A percentile compares a stretch with the other conserved stretches of the same genome.
Conservation (phyloP, 306 rosid genomes). For the Canavalia ensiformis region DNA sequence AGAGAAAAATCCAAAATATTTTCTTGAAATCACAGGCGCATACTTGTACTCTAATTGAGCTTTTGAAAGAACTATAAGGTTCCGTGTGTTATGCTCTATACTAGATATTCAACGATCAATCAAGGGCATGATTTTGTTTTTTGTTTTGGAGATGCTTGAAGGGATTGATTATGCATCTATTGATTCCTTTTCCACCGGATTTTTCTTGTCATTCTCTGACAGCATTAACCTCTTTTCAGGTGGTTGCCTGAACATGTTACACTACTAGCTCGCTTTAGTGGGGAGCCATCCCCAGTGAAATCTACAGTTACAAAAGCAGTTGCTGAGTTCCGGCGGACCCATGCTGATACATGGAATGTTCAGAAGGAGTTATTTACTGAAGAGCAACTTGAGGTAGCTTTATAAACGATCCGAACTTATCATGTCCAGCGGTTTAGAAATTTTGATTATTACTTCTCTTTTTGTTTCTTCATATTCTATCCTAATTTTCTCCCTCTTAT, state of each 20-base stretch:
- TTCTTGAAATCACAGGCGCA: conserved; percentile 21
- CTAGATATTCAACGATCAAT: conserved; percentile 13
- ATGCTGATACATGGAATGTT: conserved; percentile 98
- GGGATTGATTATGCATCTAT: conserved; percentile 27
- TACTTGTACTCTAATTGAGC: neutral
- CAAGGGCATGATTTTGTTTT: neutral
- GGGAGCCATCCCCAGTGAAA: conserved; percentile 94
- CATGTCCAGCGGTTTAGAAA: conserved; percentile 8
- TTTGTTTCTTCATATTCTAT: neutral
- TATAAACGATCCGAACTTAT: conserved; percentile 28
- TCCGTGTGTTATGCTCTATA: conserved; percentile 13
- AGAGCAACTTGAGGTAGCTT: conserved; percentile 94
- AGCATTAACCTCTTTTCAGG: conserved; percentile 56
- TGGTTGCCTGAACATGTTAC: conserved; percentile 98
- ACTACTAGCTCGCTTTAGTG: conserved; percentile 86
- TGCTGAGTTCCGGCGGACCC: conserved; percentile 98
- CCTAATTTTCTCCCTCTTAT: conserved; percentile 21
- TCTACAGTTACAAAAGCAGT: conserved; percentile 96
- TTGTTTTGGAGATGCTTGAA: conserved; percentile 32
- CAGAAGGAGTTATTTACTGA: conserved; percentile 90
- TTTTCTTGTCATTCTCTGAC: conserved; percentile 31
- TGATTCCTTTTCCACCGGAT: neutral
- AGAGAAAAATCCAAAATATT: conserved; percentile 12
- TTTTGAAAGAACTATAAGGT: neutral
- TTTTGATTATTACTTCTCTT: conserved; percentile 1